Base-by-base conservation (phyloP, 2,329 filamentous ascomycete genomes). In the Colletotrichum shisoi region DNA sequence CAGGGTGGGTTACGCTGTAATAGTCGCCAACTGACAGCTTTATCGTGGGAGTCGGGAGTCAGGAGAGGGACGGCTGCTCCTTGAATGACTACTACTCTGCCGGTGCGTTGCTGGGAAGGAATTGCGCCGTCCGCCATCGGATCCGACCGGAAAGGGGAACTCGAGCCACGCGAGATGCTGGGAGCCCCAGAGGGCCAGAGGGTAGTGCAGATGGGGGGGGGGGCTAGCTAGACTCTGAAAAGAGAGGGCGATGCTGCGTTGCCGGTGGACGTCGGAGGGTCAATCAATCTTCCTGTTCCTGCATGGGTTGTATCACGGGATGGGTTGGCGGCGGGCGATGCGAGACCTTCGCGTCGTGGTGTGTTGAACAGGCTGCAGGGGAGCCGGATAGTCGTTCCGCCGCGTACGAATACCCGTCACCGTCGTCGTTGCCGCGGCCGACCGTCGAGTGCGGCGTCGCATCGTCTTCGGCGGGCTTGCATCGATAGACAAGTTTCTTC, bases 211-310 rank as follows among this genome's bases (percentile, higher is more conserved):
- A 57, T 46, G 54, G 24, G 24, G 42, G 48, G 37, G 54, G 24
- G 24, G 4, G 24, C 24, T 27, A 27, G 24, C 53, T 53, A 57
- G 48, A 46, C 53, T 34, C n/a, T 56, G 62, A 59, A 60, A 64
- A 64, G 64, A 60, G 64, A 67, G 64, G 64, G 61, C 64, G 64
- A 67, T 67, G 64, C 44, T 60, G 64, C 64, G 64, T 45, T 67
- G 42, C 61, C 44, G 64, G 64, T 67, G 64, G 54, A 44, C 13
- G 53, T 48, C 39, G 54, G 40, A 53, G 49, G 61, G 61, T 54
- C 39, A 27, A 59, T 54, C 39, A 27, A 59, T 34, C 60, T 34
- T 64, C 61, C 62, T 59, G 44, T 59, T 49, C 57, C 56, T 57
- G 60, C 60, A 58, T 63, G 53, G 8, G 58, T 67, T 27, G 48